Base-by-base conservation (phyloP, 371 early-diverging fungal species). In the Apophysomyces variabilis region DNA sequence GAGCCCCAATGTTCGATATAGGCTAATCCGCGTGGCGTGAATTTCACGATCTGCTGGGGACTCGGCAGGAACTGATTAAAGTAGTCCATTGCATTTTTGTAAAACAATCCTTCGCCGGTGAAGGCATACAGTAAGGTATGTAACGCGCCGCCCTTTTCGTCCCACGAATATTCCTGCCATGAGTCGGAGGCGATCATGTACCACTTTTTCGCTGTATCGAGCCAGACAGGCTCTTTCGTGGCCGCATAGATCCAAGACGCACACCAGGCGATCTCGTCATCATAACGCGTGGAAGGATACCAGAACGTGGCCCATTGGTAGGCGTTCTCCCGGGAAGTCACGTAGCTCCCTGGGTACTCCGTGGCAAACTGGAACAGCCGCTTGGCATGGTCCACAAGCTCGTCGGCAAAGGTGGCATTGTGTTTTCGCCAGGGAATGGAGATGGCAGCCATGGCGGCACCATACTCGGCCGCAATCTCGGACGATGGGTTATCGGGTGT, bases 1-100 rank as follows among this genome's bases (percentile, higher is more conserved):
- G 84, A 81, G 13, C 87, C 87, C 87, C 87, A 87, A 38, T 77
- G 77, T 12, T 80, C 79, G 46, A 77, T 79, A 61, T 80, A 85
- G 11, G 79, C 83, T 18, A 87, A 72, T 0, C 87, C 87, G 56
- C 85, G 85, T 4, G 87, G 87, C 5, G 87, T 84, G 39, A 76
- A 83, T 46, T 77, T 71, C 66, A 83, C 76, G 21, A 73, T 68
- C 57, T 80, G 76, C 14, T 71, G 64, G 16, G 82, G 74, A 18
- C 71, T 74, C 38, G 85, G 83, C 44, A 83, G 63, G 71, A 82
- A 83, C 38, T 79, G 80, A 14, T 77, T 74, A 44, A 85, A 80
- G 58, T 83, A 86, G 8, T 70, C 68, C 74, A 80, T 77, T 5
- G 83, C 70, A 38, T 83, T 83, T 35, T 72, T 76, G 70, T 82